phyloP scores from a whole-genome alignment of 2,329 filamentous ascomycete species.

The Thielaviopsis ethacetica region DNA sequence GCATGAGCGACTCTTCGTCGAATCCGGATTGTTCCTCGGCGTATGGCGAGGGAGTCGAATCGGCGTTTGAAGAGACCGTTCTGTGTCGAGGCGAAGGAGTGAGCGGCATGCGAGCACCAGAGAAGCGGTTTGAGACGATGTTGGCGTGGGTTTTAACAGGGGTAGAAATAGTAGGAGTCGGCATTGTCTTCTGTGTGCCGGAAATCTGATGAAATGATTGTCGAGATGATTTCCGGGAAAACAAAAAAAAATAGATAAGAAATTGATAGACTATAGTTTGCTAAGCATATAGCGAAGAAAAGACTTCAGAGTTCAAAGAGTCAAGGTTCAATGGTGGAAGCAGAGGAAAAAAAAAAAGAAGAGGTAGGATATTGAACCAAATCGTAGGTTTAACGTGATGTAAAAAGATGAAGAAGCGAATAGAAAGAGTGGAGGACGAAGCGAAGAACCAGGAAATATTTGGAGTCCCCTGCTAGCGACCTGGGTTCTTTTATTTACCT shows the following conservation, averaged over 20 bases:
- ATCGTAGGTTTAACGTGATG: not conserved
- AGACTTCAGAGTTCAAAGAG: constrained; percentile 14
- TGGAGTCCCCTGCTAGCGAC: constrained; percentile 10
- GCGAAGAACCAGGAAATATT: constrained; percentile 13
- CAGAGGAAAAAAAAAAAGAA: constrained; percentile 13
- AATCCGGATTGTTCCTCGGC: constrained; percentile 46
- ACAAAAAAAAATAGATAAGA: not conserved
- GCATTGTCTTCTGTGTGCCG: constrained; percentile 39
- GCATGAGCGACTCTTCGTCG: constrained; percentile 38
- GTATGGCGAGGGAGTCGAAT: constrained; percentile 67
- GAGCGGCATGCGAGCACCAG: constrained; percentile 84
- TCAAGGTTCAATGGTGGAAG: not conserved
- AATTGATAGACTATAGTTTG: constrained; percentile 5
- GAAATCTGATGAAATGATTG: not conserved
- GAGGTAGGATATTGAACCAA: constrained; percentile 12
- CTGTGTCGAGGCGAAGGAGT: constrained; percentile 72
- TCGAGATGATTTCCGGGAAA: not conserved
- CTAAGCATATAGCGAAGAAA: constrained; percentile 15
- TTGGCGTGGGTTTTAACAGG: constrained; percentile 90
- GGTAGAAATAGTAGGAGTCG: constrained; percentile 64
- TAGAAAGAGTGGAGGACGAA: constrained; percentile 11
- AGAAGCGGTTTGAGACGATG: constrained; percentile 81
- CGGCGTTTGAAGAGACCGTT: constrained; percentile 32
- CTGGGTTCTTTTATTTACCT: constrained; percentile 29
- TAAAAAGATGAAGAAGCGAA: not conserved